A percentile compares a stretch with the other conserved stretches of the same genome.
phyloP scores from a whole-genome alignment of 208 protist species.

The Endotrypanum monterogeii region DNA sequence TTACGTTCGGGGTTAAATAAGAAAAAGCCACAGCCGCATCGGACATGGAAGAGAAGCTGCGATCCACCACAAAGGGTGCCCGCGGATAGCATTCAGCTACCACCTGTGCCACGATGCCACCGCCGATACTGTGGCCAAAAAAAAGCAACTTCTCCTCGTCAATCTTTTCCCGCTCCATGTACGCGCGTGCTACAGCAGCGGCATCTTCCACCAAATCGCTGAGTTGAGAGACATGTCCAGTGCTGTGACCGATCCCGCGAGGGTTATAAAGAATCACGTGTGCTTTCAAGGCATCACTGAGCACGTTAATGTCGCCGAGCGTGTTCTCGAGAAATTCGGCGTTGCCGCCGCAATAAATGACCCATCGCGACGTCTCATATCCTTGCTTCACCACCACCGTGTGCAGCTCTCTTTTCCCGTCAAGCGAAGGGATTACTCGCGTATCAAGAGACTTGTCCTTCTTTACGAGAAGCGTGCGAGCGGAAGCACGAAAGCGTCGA shows the following conservation, averaged over 20 bases:
- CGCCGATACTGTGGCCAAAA: constrained; percentile 86
- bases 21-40: constrained; percentile 75
- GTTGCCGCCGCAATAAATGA: constrained; percentile 86
- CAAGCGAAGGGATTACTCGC: constrained; percentile 20
- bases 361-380: constrained; percentile 48
- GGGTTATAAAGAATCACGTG: constrained; percentile 84
- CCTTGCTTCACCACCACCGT: constrained; percentile 40
- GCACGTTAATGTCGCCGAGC: constrained; percentile 28
- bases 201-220: constrained; percentile 71
- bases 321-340: constrained; percentile 74
- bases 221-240: constrained; percentile 47
- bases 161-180: constrained; percentile 42
- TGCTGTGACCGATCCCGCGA: constrained; percentile 74
- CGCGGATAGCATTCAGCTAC: constrained; percentile 32
- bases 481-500: constrained; percentile 18
- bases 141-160: constrained; percentile 47
- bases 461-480: constrained; percentile 18
- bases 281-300: constrained; percentile 45
- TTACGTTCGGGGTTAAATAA: constrained; percentile 45
- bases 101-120: constrained; percentile 58
- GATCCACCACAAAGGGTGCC: constrained; percentile 64
- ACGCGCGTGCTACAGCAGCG: constrained; percentile 39
- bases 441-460: constrained; percentile 28
- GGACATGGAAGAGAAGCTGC: constrained; percentile 72
- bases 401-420: constrained; percentile 46